These are phyloP conservation scores for Pseudocercospora crystallina DNA, from an alignment of 2,329 filamentous ascomycete species.

Conservation along the genomic window DNA sequence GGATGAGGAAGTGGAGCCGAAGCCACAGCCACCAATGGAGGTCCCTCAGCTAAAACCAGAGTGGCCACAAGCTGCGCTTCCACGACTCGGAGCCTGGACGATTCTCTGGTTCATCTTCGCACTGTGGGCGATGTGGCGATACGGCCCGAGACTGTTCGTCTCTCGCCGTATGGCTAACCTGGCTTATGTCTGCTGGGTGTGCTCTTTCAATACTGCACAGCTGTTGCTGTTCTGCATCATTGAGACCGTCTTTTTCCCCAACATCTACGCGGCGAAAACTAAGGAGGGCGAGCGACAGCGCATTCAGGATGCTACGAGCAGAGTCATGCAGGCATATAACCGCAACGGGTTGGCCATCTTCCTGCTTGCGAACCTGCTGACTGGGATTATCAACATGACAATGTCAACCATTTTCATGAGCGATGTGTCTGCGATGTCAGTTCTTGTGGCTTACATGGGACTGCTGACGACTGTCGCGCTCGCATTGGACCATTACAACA, in stretches of 20 bases:
- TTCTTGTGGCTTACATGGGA: constrained; percentile 72
- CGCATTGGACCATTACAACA: constrained; percentile 61
- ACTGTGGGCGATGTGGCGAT: constrained; percentile 64
- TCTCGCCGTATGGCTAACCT: constrained; percentile 90
- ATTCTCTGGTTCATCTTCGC: constrained; percentile 71
- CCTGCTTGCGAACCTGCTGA: constrained; percentile 82
- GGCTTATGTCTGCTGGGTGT: constrained; percentile 89
- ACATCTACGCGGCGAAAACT: constrained; percentile 59
- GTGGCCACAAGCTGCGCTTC: constrained; percentile 29
- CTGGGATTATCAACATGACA: constrained; percentile 84
- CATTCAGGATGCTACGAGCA: constrained; percentile 71
- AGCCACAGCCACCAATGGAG: constrained; percentile 18
- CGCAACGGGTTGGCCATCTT: constrained; percentile 85
- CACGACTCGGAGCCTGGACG: constrained; percentile 63
- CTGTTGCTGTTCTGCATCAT: constrained; percentile 74
- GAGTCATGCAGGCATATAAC: constrained; percentile 80
- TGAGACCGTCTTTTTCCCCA: constrained; percentile 76
- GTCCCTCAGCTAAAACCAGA: constrained; percentile 27
- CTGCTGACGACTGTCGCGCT: constrained; percentile 68
- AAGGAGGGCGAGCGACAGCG: constrained; percentile 61
- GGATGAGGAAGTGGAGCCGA: constrained; percentile 10
- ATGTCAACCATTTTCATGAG: constrained; percentile 75
- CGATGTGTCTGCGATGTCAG: constrained; percentile 65
- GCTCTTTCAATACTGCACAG: constrained; percentile 86
- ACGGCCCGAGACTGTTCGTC: constrained; percentile 72